Evolutionary conservation across 2,329 filamentous ascomycete genomes (phyloP), one percentile per base, ranked within the genome.

Genomic region (Calycina herbarum): DNA sequence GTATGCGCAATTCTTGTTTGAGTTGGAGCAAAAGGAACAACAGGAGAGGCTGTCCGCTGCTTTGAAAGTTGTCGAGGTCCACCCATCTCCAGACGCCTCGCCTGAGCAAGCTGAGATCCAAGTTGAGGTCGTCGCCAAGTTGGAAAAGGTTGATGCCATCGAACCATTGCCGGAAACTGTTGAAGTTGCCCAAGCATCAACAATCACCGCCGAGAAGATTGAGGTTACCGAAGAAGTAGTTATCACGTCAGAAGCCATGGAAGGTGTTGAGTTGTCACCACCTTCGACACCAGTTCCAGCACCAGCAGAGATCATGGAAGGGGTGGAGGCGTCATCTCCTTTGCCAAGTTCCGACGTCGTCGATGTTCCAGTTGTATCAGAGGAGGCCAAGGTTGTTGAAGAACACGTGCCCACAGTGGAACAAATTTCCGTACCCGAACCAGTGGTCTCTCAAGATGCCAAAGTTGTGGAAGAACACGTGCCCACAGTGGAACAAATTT

Each of bases 1-100:
- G 72, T 99, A 98, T 76, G 91, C 93, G 11, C 88, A 94, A 79
- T 97, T 90, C 61, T 61, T 77, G 63, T 62, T 64, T 27, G 74
- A 75, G 63, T 66, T 70, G 68, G 75, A 76, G 61, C 69, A 73
- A 71, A 76, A 76, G 72, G 63, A 62, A 45, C 73, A 73, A 57
- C 72, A 73, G 38, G 73, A 76, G 62, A 72, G 74, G 64, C 61
- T 76, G 31, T 61, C 68, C 7, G 65, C 67, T 33, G 67, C 65
- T 15, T 59, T 76, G 20, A 69, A 69, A 64, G 69, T 71, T 35
- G 72, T 75, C 5, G 70, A 72, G 45, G 51, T 70, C 31, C 65
- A 68, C 20, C 66, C 68, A 54, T 33, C 56, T 13, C 33, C 38
- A 40, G n/a, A 20, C 5, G n/a, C 57, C 11, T 58, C 54, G 1